Percentiles rank a stretch among this genome's conserved stretches.
These are phyloP conservation scores for Xylaria curta DNA, from an alignment of 495 filamentous ascomycete genomes.

Conservation along the genomic window DNA sequence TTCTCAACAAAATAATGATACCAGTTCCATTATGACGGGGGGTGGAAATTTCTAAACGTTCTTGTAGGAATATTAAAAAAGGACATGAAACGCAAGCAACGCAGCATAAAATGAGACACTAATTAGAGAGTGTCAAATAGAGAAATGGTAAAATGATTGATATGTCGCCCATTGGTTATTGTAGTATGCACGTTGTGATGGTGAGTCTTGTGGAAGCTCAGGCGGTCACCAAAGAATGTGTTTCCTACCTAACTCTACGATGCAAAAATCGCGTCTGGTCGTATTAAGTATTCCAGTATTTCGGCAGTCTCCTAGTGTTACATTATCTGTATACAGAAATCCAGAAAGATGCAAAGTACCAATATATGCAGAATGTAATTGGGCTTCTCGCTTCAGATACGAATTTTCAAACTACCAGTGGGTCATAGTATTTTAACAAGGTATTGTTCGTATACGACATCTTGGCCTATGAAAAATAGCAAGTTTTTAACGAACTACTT, in stretches of 20 bases:
- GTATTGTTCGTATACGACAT: not conserved
- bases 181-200: not conserved
- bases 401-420: not conserved
- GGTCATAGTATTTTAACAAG: not conserved
- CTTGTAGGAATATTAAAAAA: slow-evolving; percentile 25
- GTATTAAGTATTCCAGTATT: not conserved
- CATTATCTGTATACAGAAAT: not conserved
- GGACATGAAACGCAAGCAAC: slow-evolving; percentile 2
- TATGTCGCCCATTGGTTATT: not conserved
- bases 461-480: not conserved
- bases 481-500: not conserved
- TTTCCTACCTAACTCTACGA: too few relatives aligned
- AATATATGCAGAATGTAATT: not conserved
- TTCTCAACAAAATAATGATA: slow-evolving; percentile 45
- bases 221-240: not conserved
- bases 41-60: slow-evolving; percentile 16
- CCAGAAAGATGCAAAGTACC: not conserved
- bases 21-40: not conserved
- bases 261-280: not conserved
- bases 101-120: not conserved
- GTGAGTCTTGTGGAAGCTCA: not conserved
- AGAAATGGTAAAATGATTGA: not conserved
- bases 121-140: slow-evolving; percentile 4
- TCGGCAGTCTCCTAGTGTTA: not conserved
- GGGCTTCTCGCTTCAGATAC: not conserved